A percentile compares a stretch with the other conserved stretches of the same genome.
These are phyloP conservation scores for Rusavskia elegans DNA, from an alignment of 495 filamentous ascomycete species.

Conservation along the genomic window DNA sequence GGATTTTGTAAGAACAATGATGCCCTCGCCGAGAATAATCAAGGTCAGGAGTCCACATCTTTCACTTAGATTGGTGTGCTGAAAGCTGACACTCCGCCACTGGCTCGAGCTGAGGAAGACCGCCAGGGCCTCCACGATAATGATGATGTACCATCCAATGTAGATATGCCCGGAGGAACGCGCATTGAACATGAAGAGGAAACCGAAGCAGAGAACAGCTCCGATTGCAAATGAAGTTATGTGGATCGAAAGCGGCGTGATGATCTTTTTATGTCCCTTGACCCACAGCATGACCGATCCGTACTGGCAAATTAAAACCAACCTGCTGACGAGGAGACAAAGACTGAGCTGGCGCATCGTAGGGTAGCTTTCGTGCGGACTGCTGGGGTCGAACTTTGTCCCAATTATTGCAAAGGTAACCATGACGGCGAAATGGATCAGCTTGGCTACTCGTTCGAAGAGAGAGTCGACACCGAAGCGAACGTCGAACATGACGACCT, in stretches of 20 bases:
- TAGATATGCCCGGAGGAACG: no score
- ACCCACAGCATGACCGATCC: constrained; percentile 11
- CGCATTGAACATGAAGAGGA: not conserved
- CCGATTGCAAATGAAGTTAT: not conserved
- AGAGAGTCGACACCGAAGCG: constrained; percentile 53
- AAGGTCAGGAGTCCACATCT: constrained; percentile 51
- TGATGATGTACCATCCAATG: no score
- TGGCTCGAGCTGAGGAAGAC: constrained; percentile 36
- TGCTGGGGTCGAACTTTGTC: constrained; percentile 32
- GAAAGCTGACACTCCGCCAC: constrained; percentile 42
- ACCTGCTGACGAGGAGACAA: constrained; percentile 42
- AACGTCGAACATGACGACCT: constrained; percentile 51
- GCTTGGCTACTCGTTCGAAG: constrained; percentile 48
- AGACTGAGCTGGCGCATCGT: constrained; percentile 32
- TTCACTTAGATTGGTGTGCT: constrained; percentile 48
- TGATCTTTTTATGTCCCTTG: not conserved
- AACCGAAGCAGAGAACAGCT: not conserved
- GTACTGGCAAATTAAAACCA: constrained; percentile 43
- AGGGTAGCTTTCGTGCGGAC: constrained; percentile 27
- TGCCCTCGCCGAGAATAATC: constrained; percentile 54
- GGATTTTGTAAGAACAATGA: constrained; percentile 12
- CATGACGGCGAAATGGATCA: constrained; percentile 45
- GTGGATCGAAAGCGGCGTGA: constrained; percentile 23
- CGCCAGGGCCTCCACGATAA: constrained; percentile 18
- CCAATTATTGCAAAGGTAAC: constrained; percentile 48